These are phyloP conservation scores for Fusarium sp. DNA, from an alignment of 2,329 filamentous ascomycete genomes.

Conservation along the genomic window DNA sequence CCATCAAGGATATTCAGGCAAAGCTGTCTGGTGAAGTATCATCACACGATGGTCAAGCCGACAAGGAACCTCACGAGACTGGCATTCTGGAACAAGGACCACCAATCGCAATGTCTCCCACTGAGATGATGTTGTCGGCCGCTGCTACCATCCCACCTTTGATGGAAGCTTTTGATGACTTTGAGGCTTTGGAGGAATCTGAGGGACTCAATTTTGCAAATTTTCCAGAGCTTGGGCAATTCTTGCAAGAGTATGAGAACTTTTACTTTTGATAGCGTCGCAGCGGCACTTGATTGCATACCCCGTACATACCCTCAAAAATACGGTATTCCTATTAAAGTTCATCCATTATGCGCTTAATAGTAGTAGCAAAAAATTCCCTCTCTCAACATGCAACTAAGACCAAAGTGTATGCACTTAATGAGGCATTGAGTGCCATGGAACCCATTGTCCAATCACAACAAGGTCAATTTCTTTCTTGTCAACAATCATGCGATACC, in stretches of 20 bases:
- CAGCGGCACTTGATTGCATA: not conserved
- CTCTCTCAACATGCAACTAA: not conserved
- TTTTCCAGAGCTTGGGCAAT: constrained; percentile 1
- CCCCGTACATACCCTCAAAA: not conserved
- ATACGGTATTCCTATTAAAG: not conserved
- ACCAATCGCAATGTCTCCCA: not conserved
- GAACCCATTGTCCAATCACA: not conserved
- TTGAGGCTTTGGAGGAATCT: not conserved
- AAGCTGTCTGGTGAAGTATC: not conserved
- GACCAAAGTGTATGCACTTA: not conserved
- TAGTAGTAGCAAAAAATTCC: not conserved
- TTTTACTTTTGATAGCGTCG: not conserved
- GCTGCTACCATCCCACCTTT: not conserved
- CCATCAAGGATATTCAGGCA: not conserved
- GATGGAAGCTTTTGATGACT: not conserved
- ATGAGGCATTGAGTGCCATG: not conserved
- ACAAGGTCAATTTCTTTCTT: not conserved
- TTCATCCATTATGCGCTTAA: not conserved
- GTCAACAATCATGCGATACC: not conserved
- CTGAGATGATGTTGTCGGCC: not conserved
- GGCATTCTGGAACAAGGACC: not conserved
- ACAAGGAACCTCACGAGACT: not conserved
- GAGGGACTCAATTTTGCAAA: not conserved
- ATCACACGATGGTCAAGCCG: not conserved
- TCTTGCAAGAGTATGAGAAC: constrained; percentile 5